These are phyloP conservation scores for Puccinia polysora DNA, from an alignment of 1,284 basidiomycete species.

Conservation along the genomic window DNA sequence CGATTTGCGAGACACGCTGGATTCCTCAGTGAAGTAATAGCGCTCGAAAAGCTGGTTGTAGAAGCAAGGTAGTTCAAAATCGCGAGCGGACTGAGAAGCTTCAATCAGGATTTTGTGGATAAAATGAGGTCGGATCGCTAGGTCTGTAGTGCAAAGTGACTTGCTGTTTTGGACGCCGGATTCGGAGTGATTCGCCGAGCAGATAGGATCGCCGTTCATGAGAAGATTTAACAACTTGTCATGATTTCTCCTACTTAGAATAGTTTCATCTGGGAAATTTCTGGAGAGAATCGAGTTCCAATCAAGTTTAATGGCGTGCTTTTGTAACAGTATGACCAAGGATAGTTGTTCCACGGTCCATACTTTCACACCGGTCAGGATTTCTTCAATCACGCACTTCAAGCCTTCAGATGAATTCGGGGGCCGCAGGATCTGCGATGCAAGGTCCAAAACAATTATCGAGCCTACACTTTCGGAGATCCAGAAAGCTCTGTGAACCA, in stretches of 20 bases:
- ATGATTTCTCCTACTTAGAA: conserved; percentile 25
- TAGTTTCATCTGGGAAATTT: conserved; percentile 7
- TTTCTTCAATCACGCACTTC: conserved; percentile 5
- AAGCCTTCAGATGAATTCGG: conserved; percentile 13
- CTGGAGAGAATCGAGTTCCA: conserved; percentile 24
- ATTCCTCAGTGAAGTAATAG: conserved; percentile 23
- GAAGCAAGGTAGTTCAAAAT: conserved; percentile 10
- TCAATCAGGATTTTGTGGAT: conserved; percentile 17
- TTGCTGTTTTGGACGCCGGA: not conserved
- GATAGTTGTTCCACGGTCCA: conserved; percentile 33
- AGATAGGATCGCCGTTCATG: not conserved
- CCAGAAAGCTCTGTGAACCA: conserved; percentile 14
- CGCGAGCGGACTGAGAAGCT: conserved; percentile 20
- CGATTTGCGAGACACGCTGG: conserved; percentile 14
- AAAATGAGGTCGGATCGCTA: conserved; percentile 26
- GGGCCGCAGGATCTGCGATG: not conserved
- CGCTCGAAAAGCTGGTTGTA: conserved; percentile 7
- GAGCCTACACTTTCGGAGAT: conserved; percentile 35
- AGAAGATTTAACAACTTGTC: conserved; percentile 10
- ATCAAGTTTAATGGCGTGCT: conserved; percentile 11
- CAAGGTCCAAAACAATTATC: conserved; percentile 11
- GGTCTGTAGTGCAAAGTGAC: conserved; percentile 5
- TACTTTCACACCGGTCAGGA: not conserved
- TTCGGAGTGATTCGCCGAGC: not conserved
- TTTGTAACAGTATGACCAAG: conserved; percentile 21